phyloP scores from a whole-genome alignment of 768 basidiomycete species.

The Holtermanniella nyarrowii region DNA sequence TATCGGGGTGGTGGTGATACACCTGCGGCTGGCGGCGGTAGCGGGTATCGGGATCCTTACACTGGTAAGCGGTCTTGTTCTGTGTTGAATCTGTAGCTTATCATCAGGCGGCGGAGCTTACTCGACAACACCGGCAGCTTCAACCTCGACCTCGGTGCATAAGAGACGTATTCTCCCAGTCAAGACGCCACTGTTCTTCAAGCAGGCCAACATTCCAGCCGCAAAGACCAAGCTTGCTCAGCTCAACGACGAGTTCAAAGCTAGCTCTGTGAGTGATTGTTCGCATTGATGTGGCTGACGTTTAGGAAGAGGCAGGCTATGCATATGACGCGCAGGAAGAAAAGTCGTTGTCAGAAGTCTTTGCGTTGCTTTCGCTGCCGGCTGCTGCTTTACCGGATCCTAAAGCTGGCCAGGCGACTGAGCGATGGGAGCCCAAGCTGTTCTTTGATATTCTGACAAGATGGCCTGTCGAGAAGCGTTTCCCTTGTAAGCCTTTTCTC shows the following conservation, averaged over 20 bases:
- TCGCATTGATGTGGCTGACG: not conserved
- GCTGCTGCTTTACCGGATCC: slow-evolving; percentile 14
- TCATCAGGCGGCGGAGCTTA: slow-evolving; percentile 24
- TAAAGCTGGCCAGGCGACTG: slow-evolving; percentile 10
- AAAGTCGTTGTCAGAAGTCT: slow-evolving; percentile 21
- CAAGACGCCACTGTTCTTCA: slow-evolving; percentile 61
- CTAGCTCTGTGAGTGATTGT: slow-evolving; percentile 6
- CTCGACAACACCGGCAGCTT: slow-evolving; percentile 39
- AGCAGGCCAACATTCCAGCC: slow-evolving; percentile 56
- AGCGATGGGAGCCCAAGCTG: slow-evolving; percentile 17
- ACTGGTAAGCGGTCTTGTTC: slow-evolving; percentile 25
- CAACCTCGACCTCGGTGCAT: slow-evolving; percentile 24
- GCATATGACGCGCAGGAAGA: slow-evolving; percentile 13
- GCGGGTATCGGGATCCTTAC: slow-evolving; percentile 27
- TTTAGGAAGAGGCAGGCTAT: not conserved
- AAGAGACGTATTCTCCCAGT: slow-evolving; percentile 35
- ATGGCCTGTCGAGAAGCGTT: slow-evolving; percentile 37
- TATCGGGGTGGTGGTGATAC: slow-evolving; percentile 7
- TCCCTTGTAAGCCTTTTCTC: slow-evolving; percentile 29
- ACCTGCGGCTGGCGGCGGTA: slow-evolving; percentile 3
- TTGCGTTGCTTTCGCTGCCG: slow-evolving; percentile 15
- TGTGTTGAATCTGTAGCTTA: slow-evolving; percentile 55
- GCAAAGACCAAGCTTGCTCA: slow-evolving; percentile 61
- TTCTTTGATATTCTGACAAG: slow-evolving; percentile 11
- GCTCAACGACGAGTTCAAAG: slow-evolving; percentile 58